Evolutionary conservation across 2,329 filamentous ascomycete genomes (phyloP).

Genomic region (Sodiomyces alkalinus): DNA sequence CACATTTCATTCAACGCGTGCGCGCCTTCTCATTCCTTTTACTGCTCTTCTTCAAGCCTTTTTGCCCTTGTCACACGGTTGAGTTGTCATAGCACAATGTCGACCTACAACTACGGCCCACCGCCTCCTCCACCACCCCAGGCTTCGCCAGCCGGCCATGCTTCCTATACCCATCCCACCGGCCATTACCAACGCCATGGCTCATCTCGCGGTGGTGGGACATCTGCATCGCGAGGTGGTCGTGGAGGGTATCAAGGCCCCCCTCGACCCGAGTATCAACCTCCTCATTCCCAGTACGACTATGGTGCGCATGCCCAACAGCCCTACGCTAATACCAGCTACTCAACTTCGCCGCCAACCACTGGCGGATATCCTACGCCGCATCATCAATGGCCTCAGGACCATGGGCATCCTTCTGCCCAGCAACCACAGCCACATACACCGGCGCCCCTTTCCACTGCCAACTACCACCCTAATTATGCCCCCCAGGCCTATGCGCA

Average conservation of each 20-base stretch:
- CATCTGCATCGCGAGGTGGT: constrained; percentile 18
- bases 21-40: too few species aligned
- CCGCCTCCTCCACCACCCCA: constrained; percentile 33
- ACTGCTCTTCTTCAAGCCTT: too few species aligned
- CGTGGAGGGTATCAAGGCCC: constrained; percentile 23
- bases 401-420: constrained; percentile 5
- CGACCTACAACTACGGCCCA: constrained; percentile 37
- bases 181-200: constrained; percentile 22
- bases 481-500: constrained; percentile 36
- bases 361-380: constrained; percentile 21
- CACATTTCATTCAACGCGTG: too few species aligned
- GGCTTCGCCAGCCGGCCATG: constrained; percentile 15
- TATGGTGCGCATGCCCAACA: constrained; percentile 23
- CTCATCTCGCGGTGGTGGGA: constrained; percentile 21
- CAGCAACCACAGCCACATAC: constrained; percentile 26
- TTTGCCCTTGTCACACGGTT: too few species aligned
- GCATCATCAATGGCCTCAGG: constrained; percentile 24
- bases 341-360: constrained; percentile 18
- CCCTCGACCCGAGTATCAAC: constrained; percentile 26
- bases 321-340: constrained; percentile 12
- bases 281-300: constrained; percentile 23
- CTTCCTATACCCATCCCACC: constrained; percentile 23
- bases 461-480: constrained; percentile 45
- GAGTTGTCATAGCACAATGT: too few species aligned
- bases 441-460: constrained; percentile 30